A percentile compares a stretch with the other conserved stretches of the same genome.
Evolutionary conservation across 257 asterid species (phyloP).

Genomic region (Solanum ahanhuiri): DNA sequence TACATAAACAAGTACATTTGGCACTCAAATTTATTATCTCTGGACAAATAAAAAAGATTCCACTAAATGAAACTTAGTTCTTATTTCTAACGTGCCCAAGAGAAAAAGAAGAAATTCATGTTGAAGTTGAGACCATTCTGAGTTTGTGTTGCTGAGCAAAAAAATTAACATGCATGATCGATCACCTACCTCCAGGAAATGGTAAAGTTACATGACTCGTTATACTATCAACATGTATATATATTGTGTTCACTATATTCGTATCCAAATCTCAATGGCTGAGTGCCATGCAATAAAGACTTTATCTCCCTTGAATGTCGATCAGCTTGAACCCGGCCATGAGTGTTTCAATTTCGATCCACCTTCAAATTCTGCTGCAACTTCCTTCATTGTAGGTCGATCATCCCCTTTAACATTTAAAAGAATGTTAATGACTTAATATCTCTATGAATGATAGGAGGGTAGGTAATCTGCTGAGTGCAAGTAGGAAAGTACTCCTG

Average conservation of each 20-base stretch:
- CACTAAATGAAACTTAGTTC: background rate
- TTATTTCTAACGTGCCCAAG: background rate
- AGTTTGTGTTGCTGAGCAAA: background rate
- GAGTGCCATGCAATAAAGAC: too few relatives aligned
- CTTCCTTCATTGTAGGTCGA: constrained; percentile 41
- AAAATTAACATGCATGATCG: too few relatives aligned
- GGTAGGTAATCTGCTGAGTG: constrained; percentile 9
- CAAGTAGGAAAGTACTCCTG: constrained; percentile 20
- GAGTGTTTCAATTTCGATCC: too few relatives aligned
- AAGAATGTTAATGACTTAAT: constrained; percentile 25
- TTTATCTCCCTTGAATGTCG: too few relatives aligned
- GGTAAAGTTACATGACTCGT: too few relatives aligned
- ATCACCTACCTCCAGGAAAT: too few relatives aligned
- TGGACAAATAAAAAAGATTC: background rate
- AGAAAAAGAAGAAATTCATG: background rate
- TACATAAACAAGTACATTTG: background rate
- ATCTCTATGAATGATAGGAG: constrained; percentile 35
- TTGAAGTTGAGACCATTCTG: too few relatives aligned
- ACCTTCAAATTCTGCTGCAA: background rate
- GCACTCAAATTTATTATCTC: background rate
- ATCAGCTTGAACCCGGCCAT: too few relatives aligned
- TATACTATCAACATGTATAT: too few relatives aligned
- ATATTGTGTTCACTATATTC: too few relatives aligned
- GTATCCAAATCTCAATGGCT: too few relatives aligned
- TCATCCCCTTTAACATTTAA: constrained; percentile 19